Base-by-base conservation (phyloP, 2,329 filamentous ascomycete species). In the Fusarium nanum region DNA sequence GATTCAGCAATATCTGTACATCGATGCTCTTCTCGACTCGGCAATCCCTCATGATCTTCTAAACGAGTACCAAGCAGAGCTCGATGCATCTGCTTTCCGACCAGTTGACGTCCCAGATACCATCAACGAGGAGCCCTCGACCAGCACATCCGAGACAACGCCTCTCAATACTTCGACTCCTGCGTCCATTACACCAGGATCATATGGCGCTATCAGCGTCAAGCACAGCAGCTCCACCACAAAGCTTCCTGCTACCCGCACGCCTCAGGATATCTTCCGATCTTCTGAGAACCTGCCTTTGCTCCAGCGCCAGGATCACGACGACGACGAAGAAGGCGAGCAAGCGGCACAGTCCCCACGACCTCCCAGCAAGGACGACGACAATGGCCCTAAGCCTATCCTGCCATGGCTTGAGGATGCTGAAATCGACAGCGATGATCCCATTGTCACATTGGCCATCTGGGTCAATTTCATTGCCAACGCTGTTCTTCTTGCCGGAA, bases 1-100 rank as follows among this genome's bases (percentile, higher is more conserved):
- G 45, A 89, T 98, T 63, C 92, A 96, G 78, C 92, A 97, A 78
- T 98, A 98, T 78, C 85, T 97, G 68, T 98, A 97, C 78, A 97
- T 98, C 74, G 95, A 98, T 81, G 89, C 91, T 55, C 84, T 98
- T 60, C 86, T 98, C 66, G 94, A 97, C 81, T 97, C 93, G 11
- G 94, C 93, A 30, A 88, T 97, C n/a, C 94, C 94, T 3, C 94
- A 97, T 76, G 91, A 95, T 74, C 84, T 98, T 46, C 89, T 98
- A 61, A 94, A 97, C 76, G 94, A 98, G 80, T 98, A 97, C 79
- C 90, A 80, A 37, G 78, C 90, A 69, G 84, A 91, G 68, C 83
- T 89, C 52, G 84, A 87, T 45, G 83, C 84, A 22, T 86, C 84
- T 41, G 84, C 84, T 25, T 85, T 88, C 68, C 84, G 83, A 49